Conservation (phyloP, 2,329 filamentous ascomycete species). For the Seiridium cupressi region DNA sequence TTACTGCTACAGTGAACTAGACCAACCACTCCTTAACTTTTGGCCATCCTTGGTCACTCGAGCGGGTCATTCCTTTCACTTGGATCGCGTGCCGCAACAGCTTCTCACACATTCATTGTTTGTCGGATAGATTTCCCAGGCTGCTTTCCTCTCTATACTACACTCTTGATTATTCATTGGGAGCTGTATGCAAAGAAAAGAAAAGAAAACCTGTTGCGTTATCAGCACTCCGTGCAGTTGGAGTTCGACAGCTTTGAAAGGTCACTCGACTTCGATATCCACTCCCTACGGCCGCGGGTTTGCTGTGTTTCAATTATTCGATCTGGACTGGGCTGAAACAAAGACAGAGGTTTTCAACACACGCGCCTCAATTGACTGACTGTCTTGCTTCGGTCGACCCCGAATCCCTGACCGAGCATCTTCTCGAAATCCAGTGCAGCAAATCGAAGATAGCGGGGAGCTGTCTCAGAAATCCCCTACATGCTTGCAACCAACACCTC, state of each 20-base stretch:
- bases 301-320: slow-evolving; percentile 3
- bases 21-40: slow-evolving; percentile 1
- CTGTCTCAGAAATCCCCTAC: not conserved
- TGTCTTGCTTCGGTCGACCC: slow-evolving; percentile 4
- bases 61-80: not conserved
- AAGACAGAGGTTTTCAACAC: slow-evolving; percentile 2
- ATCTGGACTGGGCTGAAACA: slow-evolving; percentile 4
- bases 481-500: not conserved
- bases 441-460: not conserved
- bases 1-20: not conserved
- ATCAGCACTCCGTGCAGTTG: not conserved
- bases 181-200: not conserved
- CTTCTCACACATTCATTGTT: not conserved
- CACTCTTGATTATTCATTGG: no score
- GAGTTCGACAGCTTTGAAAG: slow-evolving; percentile 1
- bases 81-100: not conserved
- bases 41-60: not conserved
- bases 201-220: not conserved
- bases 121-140: not conserved
- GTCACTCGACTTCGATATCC: not conserved
- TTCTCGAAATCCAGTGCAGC: slow-evolving; percentile 15
- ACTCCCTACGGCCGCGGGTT: not conserved
- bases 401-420: slow-evolving; percentile 24
- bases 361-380: not conserved
- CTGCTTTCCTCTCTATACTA: no score